Percentiles rank a stretch among this genome's conserved stretches.
phyloP scores from a whole-genome alignment of 495 filamentous ascomycete genomes.

The Penicillium coffeae region DNA sequence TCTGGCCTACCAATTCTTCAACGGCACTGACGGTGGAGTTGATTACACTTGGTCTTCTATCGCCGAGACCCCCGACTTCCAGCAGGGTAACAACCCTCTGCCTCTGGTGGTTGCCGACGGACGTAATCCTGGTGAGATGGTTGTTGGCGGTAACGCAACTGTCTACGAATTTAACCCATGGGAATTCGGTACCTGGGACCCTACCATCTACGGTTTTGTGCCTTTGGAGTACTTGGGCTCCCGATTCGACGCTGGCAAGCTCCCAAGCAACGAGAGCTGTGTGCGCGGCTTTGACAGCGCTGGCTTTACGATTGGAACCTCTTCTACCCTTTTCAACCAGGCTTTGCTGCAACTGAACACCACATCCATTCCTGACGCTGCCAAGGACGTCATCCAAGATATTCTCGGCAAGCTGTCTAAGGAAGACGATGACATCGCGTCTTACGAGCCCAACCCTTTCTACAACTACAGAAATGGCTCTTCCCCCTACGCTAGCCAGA shows the following conservation, averaged over 20 bases:
- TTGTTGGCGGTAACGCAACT: constrained; percentile 73
- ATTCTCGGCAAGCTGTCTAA: constrained; percentile 53
- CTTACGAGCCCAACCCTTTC: constrained; percentile 85
- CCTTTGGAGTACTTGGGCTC: constrained; percentile 75
- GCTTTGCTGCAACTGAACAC: constrained; percentile 58
- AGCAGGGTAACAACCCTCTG: constrained; percentile 69
- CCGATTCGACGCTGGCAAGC: constrained; percentile 64
- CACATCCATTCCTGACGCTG: constrained; percentile 47
- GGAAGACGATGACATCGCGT: constrained; percentile 71
- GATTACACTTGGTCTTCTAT: constrained; percentile 88
- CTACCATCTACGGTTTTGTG: constrained; percentile 73
- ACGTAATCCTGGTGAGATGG: constrained; percentile 58
- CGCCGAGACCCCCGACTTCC: constrained; percentile 61
- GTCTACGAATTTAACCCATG: constrained; percentile 85
- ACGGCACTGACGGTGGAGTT: constrained; percentile 71
- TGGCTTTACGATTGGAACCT: constrained; percentile 86
- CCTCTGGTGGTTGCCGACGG: constrained; percentile 78
- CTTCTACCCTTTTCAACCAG: constrained; percentile 84
- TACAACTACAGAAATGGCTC: constrained; percentile 59
- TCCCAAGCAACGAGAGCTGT: constrained; percentile 59
- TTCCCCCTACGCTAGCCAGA: constrained; percentile 54
- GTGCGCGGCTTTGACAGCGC: constrained; percentile 79
- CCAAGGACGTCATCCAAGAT: constrained; percentile 49
- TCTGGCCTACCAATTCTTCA: constrained; percentile 79
- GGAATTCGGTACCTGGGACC: constrained; percentile 83